phyloP scores from a whole-genome alignment of 192 early-diverging fungal genomes.

The Glomus cerebriforme region DNA sequence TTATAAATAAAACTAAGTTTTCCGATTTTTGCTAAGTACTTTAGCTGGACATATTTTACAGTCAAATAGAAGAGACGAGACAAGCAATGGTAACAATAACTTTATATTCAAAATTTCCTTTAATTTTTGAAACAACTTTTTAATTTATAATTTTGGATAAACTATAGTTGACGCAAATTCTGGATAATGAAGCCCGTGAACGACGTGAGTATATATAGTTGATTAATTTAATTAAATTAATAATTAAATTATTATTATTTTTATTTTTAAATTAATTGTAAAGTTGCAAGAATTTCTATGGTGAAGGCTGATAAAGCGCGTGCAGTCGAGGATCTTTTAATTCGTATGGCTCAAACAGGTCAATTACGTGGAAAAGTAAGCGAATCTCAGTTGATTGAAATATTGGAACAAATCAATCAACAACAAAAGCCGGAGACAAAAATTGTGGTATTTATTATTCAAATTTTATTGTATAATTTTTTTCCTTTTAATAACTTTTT shows the following conservation, averaged over 20 bases:
- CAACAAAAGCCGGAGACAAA: slow-evolving; percentile 65
- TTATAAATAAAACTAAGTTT: neutral
- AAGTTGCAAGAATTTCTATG: slow-evolving; percentile 87
- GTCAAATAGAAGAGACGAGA: slow-evolving; percentile 86
- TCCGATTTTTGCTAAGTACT: slow-evolving; percentile 5
- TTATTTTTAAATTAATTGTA: slow-evolving; percentile 1
- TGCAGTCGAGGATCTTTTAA: slow-evolving; percentile 85
- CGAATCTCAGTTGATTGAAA: slow-evolving; percentile 82
- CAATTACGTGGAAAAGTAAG: slow-evolving; percentile 82
- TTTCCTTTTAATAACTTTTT: neutral
- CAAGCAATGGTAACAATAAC: slow-evolving; percentile 64
- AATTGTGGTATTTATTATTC: slow-evolving; percentile 66
- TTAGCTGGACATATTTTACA: slow-evolving; percentile 37
- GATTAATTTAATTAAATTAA: neutral
- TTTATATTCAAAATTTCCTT: neutral
- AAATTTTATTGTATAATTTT: neutral
- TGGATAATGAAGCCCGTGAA: slow-evolving; percentile 80
- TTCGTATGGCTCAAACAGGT: slow-evolving; percentile 85
- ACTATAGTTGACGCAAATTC: slow-evolving; percentile 72
- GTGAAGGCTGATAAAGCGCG: slow-evolving; percentile 89
- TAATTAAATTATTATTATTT: neutral
- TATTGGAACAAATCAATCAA: slow-evolving; percentile 84
- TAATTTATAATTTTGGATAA: neutral
- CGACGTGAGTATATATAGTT: slow-evolving; percentile 56
- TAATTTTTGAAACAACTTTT: neutral